Percentiles rank a stretch among this genome's conserved stretches.
These are phyloP conservation scores for Annulohypoxylon nitens DNA, from an alignment of 495 filamentous ascomycete genomes.

Conservation along the genomic window DNA sequence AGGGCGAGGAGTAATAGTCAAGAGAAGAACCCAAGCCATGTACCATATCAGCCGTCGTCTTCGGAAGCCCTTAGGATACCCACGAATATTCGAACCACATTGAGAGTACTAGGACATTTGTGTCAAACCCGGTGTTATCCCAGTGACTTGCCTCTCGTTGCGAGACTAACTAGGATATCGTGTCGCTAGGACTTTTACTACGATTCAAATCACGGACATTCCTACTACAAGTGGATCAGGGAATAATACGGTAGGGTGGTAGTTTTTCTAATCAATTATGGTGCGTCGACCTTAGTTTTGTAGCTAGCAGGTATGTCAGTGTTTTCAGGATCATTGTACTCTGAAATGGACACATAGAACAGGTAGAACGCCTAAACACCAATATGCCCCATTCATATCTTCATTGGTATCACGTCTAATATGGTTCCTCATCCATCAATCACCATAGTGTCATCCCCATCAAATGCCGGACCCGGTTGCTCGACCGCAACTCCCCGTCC, in stretches of 20 bases:
- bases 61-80: slow-evolving; percentile 38
- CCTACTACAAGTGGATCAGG: too few relatives aligned
- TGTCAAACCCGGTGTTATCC: neutral
- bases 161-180: neutral
- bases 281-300: neutral
- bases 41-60: slow-evolving; percentile 24
- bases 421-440: slow-evolving; percentile 54
- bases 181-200: neutral
- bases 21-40: slow-evolving; percentile 8
- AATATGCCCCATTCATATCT: slow-evolving; percentile 29
- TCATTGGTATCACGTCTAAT: slow-evolving; percentile 43
- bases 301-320: neutral
- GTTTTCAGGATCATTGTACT: slow-evolving; percentile 20
- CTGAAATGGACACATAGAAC: neutral
- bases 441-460: slow-evolving; percentile 95
- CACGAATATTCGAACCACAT: slow-evolving; percentile 20
- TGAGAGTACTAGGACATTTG: neutral
- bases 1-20: slow-evolving; percentile 61
- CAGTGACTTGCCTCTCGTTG: neutral
- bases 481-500: slow-evolving; percentile 80
- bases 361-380: slow-evolving; percentile 42
- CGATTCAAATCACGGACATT: neutral
- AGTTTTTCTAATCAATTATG: neutral
- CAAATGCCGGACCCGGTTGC: slow-evolving; percentile 63
- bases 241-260: neutral